Percentiles rank a stretch among this genome's conserved stretches.
Evolutionary conservation across 495 filamentous ascomycete genomes (phyloP).

Genomic region (Podospora australis): DNA sequence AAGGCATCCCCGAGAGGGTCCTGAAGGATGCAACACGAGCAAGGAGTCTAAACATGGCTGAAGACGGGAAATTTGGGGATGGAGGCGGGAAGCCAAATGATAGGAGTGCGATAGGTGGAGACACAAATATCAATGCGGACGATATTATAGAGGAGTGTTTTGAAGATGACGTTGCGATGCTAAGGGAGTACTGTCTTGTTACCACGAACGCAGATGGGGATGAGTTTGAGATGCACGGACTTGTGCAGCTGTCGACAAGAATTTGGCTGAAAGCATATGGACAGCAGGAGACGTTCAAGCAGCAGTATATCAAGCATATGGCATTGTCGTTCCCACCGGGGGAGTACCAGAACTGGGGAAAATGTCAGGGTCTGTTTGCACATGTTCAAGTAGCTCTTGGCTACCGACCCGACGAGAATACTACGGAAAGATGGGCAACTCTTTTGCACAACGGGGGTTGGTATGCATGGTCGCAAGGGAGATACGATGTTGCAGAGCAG

Average conservation of each 20-base stretch:
- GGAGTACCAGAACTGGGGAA: constrained; percentile 6
- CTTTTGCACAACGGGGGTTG: constrained; percentile 20
- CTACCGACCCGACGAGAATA: constrained; percentile 12
- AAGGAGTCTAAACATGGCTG: neutral
- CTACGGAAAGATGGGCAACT: constrained; percentile 10
- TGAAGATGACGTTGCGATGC: constrained; percentile 7
- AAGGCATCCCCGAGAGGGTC: constrained; percentile 32
- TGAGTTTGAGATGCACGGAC: constrained; percentile 34
- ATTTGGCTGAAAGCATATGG: constrained; percentile 32
- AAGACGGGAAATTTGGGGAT: neutral
- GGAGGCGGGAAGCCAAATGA: no score
- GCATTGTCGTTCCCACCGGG: constrained; percentile 33
- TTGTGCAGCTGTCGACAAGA: constrained; percentile 38
- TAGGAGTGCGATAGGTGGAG: neutral
- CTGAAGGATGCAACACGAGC: neutral
- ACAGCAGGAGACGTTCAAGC: constrained; percentile 35
- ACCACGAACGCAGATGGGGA: constrained; percentile 10
- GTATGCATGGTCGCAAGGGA: constrained; percentile 19
- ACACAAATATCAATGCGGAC: neutral
- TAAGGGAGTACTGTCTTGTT: constrained; percentile 41
- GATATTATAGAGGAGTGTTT: neutral
- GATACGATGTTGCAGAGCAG: constrained; percentile 12
- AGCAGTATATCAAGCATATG: constrained; percentile 27
- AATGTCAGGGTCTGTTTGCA: neutral
- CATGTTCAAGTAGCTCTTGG: constrained; percentile 10